Base-by-base conservation (phyloP, 2,329 filamentous ascomycete species). In the Aphanocladium album region DNA sequence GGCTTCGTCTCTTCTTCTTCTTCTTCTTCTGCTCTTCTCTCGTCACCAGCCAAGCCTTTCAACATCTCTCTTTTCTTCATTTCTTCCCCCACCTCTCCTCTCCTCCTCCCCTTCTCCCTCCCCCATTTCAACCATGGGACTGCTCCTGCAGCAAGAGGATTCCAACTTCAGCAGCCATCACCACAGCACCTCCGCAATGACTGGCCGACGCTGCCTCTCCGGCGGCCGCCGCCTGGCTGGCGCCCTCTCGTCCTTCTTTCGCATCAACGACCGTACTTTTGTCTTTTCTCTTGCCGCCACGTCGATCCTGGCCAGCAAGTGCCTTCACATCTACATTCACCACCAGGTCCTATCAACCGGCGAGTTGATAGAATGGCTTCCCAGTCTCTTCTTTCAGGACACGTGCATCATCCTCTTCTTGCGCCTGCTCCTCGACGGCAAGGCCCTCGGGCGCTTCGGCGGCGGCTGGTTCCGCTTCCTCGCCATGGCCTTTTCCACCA, bases 251-350 rank as follows among this genome's bases (percentile, higher is more conserved):
- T 49, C 54, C 53, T 51, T 52, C 12, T 58, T 56, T n/a, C 60
- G 60, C 46, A 50, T 62, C 51, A 33, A 50, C 39, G 56, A 62
- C 45, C 55, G 60, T 33, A 52, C 55, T 25, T 62, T 54, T 33
- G 60, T 62, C n/a, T 57, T 55, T 45, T 45, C 60, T 2, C 50
- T 62, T 21, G 60, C 60, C 33, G 45, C 60, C 35, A 57, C 56
- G 8, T 59, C 55, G 2, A 46, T 56, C 33, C 33, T 63, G 8
- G 62, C 41, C 43, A 57, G 54, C 41, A 63, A 63, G 51, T 52
- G 50, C 30, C 41, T 62, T 16, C 62, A 63, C 62, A 60, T 63
- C 16, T 52, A 60, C 51, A 57, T 61, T 14, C 55, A 62, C 46
- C n/a, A 35, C n/a, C 33, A 55, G 27, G 60, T 61, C 27, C 41